Evolutionary conservation across 2,329 filamentous ascomycete genomes (phyloP), one percentile per base, ranked within the genome.

Genomic region (Cytospora paraplurivora): DNA sequence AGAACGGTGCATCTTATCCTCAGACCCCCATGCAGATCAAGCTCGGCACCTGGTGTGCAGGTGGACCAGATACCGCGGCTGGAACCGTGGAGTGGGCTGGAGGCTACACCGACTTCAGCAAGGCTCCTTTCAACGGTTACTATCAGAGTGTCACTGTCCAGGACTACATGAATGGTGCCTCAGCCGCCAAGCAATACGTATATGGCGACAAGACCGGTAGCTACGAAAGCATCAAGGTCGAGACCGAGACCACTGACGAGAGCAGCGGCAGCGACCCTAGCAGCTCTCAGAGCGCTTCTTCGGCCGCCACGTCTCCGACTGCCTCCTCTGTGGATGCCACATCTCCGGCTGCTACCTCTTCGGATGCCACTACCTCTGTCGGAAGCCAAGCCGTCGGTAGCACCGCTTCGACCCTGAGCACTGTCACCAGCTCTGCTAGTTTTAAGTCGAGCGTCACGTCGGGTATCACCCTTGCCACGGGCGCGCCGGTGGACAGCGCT

Each of bases 21-120:
- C 89, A 91, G 76, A 89, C 87, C 0, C 89, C 89, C 11, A 88
- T 88, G 83, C 82, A 84, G 62, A 72, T 89, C 69, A 87, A 87
- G 78, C 77, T 89, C 56, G 85, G 87, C 57, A 82, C 82, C 67
- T 86, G 83, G 79, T 75, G 81, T 52, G 82, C 77, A 27, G 83
- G 82, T 68, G 71, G 79, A 69, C 74, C 82, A 68, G 74, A 76
- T 62, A 73, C 79, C 44, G 74, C 80, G n/a, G 65, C 76, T 66
- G 87, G 88, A 55, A 89, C 86, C 32, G 81, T 88, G 63, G 72
- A 84, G 61, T 91, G 88, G 89, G 88, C 88, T 53, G 88, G 88
- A 55, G 88, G 89, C 62, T 66, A 72, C 58, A 75, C 83, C 68
- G 75, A 85, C 72, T 85, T 84, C 72, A 69, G 69, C 68, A 68